Conservation (phyloP, 2,329 filamentous ascomycete genomes). For the Aspergillus fijiensis region DNA sequence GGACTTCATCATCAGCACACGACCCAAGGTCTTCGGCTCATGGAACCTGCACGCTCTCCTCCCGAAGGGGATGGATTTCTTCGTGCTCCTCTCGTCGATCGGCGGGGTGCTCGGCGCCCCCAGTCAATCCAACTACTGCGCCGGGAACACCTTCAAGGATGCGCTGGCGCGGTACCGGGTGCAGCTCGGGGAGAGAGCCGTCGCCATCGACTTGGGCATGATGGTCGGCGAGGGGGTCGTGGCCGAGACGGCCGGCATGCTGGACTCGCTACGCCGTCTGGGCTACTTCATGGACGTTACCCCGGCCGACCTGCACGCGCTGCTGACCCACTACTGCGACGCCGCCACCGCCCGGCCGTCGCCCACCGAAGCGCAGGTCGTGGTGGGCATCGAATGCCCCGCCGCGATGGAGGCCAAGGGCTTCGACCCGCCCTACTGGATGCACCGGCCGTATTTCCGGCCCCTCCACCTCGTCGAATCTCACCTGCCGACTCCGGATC, state of each 20-base stretch:
- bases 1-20: constrained; percentile 31
- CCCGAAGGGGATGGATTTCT: constrained; percentile 41
- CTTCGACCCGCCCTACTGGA: too few relatives aligned
- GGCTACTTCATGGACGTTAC: constrained; percentile 15
- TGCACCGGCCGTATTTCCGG: too few relatives aligned
- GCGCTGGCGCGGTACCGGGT: constrained; percentile 3
- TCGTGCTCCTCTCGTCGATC: constrained; percentile 42
- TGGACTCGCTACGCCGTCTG: background rate
- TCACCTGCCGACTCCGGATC: too few relatives aligned
- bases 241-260: constrained; percentile 9
- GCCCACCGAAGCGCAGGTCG: too few relatives aligned
- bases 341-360: too few relatives aligned
- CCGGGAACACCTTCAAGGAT: constrained; percentile 4
- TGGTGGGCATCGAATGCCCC: too few relatives aligned
- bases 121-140: constrained; percentile 3
- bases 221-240: constrained; percentile 17
- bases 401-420: too few relatives aligned
- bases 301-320: constrained; percentile 24
- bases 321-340: constrained; percentile 37
- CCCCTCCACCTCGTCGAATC: too few relatives aligned
- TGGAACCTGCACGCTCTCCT: constrained; percentile 33
- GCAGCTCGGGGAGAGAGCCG: background rate
- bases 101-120: constrained; percentile 23
- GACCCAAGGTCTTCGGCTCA: constrained; percentile 35
- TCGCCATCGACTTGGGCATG: constrained; percentile 5